Base-by-base conservation (phyloP, 495 filamentous ascomycete genomes). In the Penicillium mononematosum region DNA sequence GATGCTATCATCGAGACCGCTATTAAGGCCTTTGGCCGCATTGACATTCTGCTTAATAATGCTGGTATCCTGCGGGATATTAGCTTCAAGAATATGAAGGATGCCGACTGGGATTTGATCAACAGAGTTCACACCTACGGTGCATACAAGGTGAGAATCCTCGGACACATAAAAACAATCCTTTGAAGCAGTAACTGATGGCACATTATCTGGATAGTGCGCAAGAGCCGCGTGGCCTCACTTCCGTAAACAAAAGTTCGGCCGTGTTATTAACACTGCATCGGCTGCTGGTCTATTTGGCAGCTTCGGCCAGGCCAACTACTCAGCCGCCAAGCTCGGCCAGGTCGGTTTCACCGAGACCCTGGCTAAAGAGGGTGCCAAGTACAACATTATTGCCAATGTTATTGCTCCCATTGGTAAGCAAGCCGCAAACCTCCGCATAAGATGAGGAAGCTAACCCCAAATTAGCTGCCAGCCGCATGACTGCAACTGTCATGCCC, bases 261-360 rank as follows among this genome's bases (percentile, higher is more conserved):
- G 94, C 38, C 85, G 94, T 55, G 79, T 98, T 47, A 96, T 98
- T 73, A 97, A 95, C 81, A 98, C 95, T 25, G 83, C 95, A 47
- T 97, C 93, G 19, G 92, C 92, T 22, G 95, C 94, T 50, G 94
- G 94, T 66, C 83, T 98, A 27, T 98, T 96, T 75, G 94, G 94
- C 61, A 90, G 81, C 78, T 98, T 98, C 70, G 94, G 94, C 55
- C 94, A 98, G 79, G 81, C 86, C 75, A 98, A 98, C 77, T 98
- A 98, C 76, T 96, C 95, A 14, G 92, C 94, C 54, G 94, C 94
- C 62, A 98, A 98, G 81, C 81, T 98, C 50, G 88, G 89, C 57
- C 88, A 94, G 84, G 92, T 98, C 55, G 94, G 92, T 58, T 98
- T 98, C 80, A 97, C 94, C 19, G 94, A 98, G 82, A 96, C 94